Conservation (phyloP, 352 stramenopile genomes). For the Globisporangium nunn region DNA sequence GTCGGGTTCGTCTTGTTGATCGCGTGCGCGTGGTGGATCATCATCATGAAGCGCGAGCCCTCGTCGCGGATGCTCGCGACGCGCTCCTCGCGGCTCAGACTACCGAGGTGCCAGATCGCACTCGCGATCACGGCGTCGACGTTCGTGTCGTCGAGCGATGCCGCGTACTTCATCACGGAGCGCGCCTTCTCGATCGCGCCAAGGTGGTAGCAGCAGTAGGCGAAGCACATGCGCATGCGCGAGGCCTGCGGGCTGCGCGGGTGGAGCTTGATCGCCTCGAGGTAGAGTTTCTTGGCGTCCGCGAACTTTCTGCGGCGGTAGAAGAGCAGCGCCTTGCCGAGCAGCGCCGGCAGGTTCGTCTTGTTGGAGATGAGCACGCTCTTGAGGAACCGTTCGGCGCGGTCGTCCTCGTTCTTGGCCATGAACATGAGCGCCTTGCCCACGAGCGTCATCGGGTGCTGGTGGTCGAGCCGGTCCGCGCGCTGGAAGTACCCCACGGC, state of each 20-base stretch:
- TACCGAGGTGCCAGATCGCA: constrained; percentile 89
- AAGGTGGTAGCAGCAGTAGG: constrained; percentile 94
- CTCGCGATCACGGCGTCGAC: constrained; percentile 93
- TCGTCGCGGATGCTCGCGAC: constrained; percentile 76
- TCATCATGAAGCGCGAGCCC: constrained; percentile 87
- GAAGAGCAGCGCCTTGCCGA: constrained; percentile 81
- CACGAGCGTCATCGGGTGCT: constrained; percentile 86
- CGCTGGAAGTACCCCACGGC: constrained; percentile 84
- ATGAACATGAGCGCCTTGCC: constrained; percentile 92
- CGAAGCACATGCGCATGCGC: constrained; percentile 93
- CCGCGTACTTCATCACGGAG: constrained; percentile 79
- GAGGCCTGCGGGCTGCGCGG: constrained; percentile 86
- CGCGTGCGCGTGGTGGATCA: constrained; percentile 87
- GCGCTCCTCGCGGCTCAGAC: constrained; percentile 64
- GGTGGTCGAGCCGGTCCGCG: constrained; percentile 83
- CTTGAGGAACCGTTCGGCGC: constrained; percentile 88
- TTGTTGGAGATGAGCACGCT: constrained; percentile 88
- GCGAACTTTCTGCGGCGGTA: constrained; percentile 86
- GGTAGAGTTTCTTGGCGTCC: constrained; percentile 90
- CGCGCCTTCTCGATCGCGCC: constrained; percentile 86
- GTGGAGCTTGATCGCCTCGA: constrained; percentile 92
- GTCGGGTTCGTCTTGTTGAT: constrained; percentile 86
- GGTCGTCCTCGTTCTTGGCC: constrained; percentile 89
- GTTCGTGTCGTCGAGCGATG: constrained; percentile 86
- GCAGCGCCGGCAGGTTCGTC: constrained; percentile 80